Percentiles rank a stretch among this genome's conserved stretches.
Evolutionary conservation across 768 basidiomycete species (phyloP).

Genomic region (Hydnomerulius pinastri): DNA sequence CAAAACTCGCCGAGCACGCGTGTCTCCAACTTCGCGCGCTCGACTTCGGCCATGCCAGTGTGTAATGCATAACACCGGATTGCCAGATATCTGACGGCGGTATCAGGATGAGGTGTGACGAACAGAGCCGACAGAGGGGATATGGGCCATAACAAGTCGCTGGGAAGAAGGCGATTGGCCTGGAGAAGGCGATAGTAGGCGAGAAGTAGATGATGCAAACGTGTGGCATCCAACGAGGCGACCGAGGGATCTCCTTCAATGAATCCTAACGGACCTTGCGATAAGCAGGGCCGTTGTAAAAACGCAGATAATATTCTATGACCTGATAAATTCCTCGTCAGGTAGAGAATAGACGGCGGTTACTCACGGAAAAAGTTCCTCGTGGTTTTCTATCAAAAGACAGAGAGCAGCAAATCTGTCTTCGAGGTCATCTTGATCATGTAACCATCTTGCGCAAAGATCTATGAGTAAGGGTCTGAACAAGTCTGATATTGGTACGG

Average conservation of each 20-base stretch:
- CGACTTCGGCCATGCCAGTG: conserved; percentile 75
- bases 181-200: conserved; percentile 81
- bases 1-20: conserved; percentile 60
- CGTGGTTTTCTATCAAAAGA: conserved; percentile 64
- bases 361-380: conserved; percentile 72
- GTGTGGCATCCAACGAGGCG: conserved; percentile 37
- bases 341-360: conserved; percentile 1
- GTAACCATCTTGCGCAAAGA: conserved; percentile 80
- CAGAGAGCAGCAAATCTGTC: conserved; percentile 61
- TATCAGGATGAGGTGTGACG: conserved; percentile 56
- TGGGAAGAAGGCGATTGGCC: conserved; percentile 70
- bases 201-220: conserved; percentile 71
- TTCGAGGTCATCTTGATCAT: conserved; percentile 48
- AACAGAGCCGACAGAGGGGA: conserved; percentile 45
- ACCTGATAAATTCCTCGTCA: conserved; percentile 2
- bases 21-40: conserved; percentile 66
- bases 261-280: conserved; percentile 56
- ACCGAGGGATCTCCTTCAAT: conserved; percentile 34
- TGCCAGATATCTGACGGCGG: conserved; percentile 66
- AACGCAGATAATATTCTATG: conserved; percentile 59
- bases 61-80: conserved; percentile 79
- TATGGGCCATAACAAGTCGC: conserved; percentile 59
- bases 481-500: conserved; percentile 56
- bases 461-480: conserved; percentile 82
- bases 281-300: conserved; percentile 43